Percentiles rank a stretch among this genome's conserved stretches.
Evolutionary conservation across 495 filamentous ascomycete genomes (phyloP).

Genomic region (Glonium stellatum): DNA sequence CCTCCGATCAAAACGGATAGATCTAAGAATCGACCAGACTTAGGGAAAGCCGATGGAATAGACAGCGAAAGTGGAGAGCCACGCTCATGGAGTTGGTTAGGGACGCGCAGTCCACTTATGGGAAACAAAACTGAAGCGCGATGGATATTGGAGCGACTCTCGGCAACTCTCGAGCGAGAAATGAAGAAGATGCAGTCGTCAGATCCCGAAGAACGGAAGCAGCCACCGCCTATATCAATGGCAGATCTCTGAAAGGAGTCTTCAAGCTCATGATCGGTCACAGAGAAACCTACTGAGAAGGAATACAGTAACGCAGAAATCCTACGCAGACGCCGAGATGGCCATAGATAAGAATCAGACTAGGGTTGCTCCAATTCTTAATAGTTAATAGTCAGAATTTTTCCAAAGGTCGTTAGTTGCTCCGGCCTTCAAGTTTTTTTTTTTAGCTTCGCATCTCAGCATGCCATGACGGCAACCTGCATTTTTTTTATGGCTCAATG

Average conservation of each 20-base stretch:
- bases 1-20: constrained; percentile 17
- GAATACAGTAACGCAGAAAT: neutral
- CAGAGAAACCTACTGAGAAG: neutral
- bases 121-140: constrained; percentile 65
- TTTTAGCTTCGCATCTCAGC: no score
- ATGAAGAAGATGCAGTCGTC: constrained; percentile 27
- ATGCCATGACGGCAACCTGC: no score
- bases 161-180: constrained; percentile 61
- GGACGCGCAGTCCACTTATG: constrained; percentile 64
- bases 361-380: no score
- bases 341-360: no score
- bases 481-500: no score
- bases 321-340: neutral
- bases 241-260: constrained; percentile 7
- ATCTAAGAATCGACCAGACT: constrained; percentile 4
- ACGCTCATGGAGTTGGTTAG: constrained; percentile 69
- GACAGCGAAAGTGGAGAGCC: constrained; percentile 29
- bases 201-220: constrained; percentile 1
- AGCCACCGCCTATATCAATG: constrained; percentile 22
- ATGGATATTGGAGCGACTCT: constrained; percentile 69
- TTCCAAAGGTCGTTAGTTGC: no score
- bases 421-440: no score
- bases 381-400: no score
- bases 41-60: constrained; percentile 29
- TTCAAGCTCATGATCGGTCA: neutral